phyloP scores from a whole-genome alignment of 2,329 filamentous ascomycete species.

The Fusarium vanettenii region DNA sequence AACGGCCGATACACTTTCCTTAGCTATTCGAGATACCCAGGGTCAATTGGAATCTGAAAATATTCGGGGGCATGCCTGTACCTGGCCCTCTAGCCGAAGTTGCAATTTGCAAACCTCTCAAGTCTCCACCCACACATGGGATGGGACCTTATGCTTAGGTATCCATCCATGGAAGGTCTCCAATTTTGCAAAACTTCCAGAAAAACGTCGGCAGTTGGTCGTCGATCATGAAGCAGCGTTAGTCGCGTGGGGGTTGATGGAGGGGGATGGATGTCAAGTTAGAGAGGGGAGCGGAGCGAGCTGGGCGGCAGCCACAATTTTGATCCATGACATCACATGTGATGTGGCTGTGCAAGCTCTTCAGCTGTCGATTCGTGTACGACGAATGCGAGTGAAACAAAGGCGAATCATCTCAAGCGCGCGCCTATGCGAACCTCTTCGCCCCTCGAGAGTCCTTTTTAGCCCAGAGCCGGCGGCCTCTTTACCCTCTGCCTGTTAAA shows the following conservation, averaged over 20 bases:
- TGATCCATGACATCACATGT: conserved; percentile 48
- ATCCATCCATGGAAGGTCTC: conserved; percentile 5
- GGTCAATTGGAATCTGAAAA: conserved; percentile 15
- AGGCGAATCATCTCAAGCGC: conserved; percentile 39
- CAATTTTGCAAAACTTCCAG: conserved; percentile 21
- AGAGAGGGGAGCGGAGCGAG: conserved; percentile 14
- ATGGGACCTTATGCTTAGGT: background rate
- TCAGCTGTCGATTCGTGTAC: conserved; percentile 23
- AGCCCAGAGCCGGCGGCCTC: conserved; percentile 34
- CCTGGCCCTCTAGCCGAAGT: conserved; percentile 12
- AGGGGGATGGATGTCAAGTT: conserved; percentile 7
- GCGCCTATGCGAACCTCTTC: conserved; percentile 35
- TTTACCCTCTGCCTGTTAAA: conserved; percentile 17
- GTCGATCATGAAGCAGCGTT: conserved; percentile 29
- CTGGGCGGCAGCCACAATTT: background rate
- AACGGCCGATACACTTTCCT: background rate
- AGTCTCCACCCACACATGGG: conserved; percentile 4
- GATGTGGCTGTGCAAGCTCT: conserved; percentile 47
- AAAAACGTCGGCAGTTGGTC: conserved; percentile 22
- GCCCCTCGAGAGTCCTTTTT: background rate
- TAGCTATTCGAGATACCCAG: conserved; percentile 38
- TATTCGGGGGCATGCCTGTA: background rate
- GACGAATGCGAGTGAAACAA: conserved; percentile 34
- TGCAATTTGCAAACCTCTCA: conserved; percentile 3
- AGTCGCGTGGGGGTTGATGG: conserved; percentile 28